Evolutionary conservation across 352 stramenopile species (phyloP).

Genomic region (Phytophthora crassamura): DNA sequence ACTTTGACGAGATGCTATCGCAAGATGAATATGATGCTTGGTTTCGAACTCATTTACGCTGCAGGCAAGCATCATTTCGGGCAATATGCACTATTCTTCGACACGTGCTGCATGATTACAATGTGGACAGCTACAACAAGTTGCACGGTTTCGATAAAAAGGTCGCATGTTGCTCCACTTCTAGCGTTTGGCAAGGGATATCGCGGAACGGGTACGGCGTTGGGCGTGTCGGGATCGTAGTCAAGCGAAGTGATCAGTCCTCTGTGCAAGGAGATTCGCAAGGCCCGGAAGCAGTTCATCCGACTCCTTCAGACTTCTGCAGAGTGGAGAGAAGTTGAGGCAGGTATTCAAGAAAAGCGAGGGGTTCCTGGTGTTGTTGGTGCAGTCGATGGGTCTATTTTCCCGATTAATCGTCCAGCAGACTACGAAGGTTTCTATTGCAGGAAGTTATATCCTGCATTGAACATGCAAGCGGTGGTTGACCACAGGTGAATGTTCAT

Average conservation of each 20-base stretch:
- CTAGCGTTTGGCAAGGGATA: slow-evolving; percentile 3
- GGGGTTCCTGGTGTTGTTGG: no score
- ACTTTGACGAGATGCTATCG: slow-evolving; percentile 1
- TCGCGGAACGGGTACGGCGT: neutral
- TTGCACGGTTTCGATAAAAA: slow-evolving; percentile 4
- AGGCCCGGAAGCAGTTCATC: neutral
- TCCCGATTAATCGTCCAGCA: no score
- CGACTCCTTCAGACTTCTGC: neutral
- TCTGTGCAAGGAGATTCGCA: slow-evolving; percentile 6
- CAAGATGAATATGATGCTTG: slow-evolving; percentile 8
- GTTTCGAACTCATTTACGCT: slow-evolving; percentile 7
- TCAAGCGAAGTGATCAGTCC: slow-evolving; percentile 1
- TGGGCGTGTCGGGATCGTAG: neutral
- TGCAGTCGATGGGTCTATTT: no score
- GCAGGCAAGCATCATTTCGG: slow-evolving; percentile 7
- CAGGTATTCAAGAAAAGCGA: no score
- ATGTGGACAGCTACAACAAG: slow-evolving; percentile 1
- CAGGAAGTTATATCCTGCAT: slow-evolving; percentile 4
- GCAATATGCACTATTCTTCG: slow-evolving; percentile 6
- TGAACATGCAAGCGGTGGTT: slow-evolving; percentile 10
- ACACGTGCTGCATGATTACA: neutral
- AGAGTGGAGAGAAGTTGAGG: no score
- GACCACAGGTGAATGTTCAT: slow-evolving; percentile 1
- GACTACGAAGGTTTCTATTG: no score
- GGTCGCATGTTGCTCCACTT: slow-evolving; percentile 7